Evolutionary conservation across 768 basidiomycete species (phyloP), one percentile per base, ranked within the genome.

Genomic region (Candolleomyces eurysporus): DNA sequence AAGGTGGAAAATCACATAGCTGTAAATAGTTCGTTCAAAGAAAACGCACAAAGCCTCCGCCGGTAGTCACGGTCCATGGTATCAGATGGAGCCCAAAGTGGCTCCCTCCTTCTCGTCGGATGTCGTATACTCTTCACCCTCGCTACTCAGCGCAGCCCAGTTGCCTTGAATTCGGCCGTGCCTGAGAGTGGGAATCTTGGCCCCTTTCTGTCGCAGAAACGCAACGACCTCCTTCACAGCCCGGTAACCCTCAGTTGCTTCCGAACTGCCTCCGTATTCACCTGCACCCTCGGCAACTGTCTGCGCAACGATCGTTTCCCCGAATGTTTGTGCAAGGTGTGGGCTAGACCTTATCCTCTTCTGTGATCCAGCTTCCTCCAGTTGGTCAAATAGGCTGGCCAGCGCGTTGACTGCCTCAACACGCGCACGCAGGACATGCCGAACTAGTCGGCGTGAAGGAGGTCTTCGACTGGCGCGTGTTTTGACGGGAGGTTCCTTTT

Each of bases 381-480:
- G 75, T 58, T 89, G 82, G 40, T 84, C 82, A 61, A 96, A 85
- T 71, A 92, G 88, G 56, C 75, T 74, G 17, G 88, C 88, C 17
- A 98, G 83, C 6, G 87, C 86, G 62, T 87, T 85, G 40, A 88
- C 84, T 16, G 94, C 94, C 71, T 94, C 87, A 5, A 88, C 83
- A n/a, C 96, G 88, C 26, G 91, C 89, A 17, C 91, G 83, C 56
- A 98, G 79, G 60, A 97, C 91, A 74, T 97, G 93, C 19, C 92
- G 90, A 66, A 98, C 87, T 61, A 97, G 85, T 49, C 88, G 84
- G 49, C 92, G 87, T 9, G 92, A 89, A 10, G 93, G 89, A 1
- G 94, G 88, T 22, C 83, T 73, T 52, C 78, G 80, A 55, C 67
- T 70, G 4, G 73, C 67, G 30, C 72, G 72, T 39, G 69, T 62